phyloP scores from a whole-genome alignment of 371 early-diverging fungal species.

The Nosema muscidifuracis region DNA sequence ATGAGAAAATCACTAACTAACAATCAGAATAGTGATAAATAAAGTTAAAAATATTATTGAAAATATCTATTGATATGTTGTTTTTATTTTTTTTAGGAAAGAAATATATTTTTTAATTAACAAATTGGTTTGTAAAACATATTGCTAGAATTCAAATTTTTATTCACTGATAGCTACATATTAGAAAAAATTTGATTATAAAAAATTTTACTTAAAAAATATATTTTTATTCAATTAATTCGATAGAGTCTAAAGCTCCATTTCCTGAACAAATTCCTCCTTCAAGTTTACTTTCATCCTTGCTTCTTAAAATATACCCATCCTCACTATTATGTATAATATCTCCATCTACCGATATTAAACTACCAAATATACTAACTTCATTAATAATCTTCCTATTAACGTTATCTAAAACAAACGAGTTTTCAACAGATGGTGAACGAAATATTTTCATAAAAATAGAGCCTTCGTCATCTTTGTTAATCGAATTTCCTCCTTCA shows the following conservation, averaged over 20 bases:
- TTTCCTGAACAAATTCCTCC: slow-evolving; percentile 43
- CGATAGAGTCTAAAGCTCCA: slow-evolving; percentile 36
- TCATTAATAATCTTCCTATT: slow-evolving; percentile 29
- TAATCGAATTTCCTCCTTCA: slow-evolving; percentile 41
- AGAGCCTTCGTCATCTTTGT: slow-evolving; percentile 1
- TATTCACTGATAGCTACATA: too few relatives aligned
- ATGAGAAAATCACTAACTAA: too few relatives aligned
- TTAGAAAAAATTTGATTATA: too few relatives aligned
- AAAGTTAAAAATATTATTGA: too few relatives aligned
- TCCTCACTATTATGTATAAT: background rate
- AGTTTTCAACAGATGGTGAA: slow-evolving; percentile 6
- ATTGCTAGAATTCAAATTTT: too few relatives aligned
- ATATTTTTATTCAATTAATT: background rate
- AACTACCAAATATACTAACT: slow-evolving; percentile 42
- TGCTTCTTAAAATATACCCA: slow-evolving; percentile 43
- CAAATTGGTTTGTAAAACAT: too few relatives aligned
- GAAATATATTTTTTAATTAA: too few relatives aligned
- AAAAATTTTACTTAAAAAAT: too few relatives aligned
- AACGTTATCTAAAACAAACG: background rate
- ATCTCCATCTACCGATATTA: background rate
- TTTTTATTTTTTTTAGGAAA: too few relatives aligned
- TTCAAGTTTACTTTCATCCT: slow-evolving; percentile 36
- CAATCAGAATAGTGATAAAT: too few relatives aligned
- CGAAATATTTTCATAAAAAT: slow-evolving; percentile 45
- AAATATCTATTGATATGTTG: too few relatives aligned